Percentiles rank a stretch among this genome's conserved stretches.
Evolutionary conservation across 2,329 filamentous ascomycete species (phyloP).

Genomic region (Ophiostoma australiae): DNA sequence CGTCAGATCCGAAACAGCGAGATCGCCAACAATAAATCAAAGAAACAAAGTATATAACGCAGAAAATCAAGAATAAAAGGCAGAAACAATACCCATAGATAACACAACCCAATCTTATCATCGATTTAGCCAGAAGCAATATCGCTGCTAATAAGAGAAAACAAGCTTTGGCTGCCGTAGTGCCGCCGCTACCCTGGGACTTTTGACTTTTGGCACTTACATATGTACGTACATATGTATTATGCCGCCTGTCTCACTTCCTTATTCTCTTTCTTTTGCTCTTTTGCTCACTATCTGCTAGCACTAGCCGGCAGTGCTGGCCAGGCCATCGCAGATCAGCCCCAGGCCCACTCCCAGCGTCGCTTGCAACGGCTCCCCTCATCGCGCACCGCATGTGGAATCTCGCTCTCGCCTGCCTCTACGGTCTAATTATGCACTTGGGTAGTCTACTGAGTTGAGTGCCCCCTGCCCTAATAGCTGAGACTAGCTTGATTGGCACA

Average conservation of each 20-base stretch:
- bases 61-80: background rate
- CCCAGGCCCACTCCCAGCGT: background rate
- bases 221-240: no score
- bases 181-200: background rate
- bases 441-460: no score
- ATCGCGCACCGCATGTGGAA: background rate
- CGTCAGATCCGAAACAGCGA: background rate
- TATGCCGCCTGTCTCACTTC: background rate
- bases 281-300: background rate
- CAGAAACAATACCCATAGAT: background rate
- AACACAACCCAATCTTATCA: background rate
- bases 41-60: no score
- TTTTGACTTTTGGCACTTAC: background rate
- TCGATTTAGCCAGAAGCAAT: background rate
- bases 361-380: background rate
- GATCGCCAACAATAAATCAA: background rate
- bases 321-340: background rate
- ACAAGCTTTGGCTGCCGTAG: slow-evolving; percentile 7
- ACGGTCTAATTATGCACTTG: no score
- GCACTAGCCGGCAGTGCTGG: background rate
- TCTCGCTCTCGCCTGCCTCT: background rate
- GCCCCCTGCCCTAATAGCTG: no score
- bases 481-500: no score
- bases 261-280: background rate
- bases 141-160: background rate